Evolutionary conservation across 1,284 basidiomycete genomes (phyloP).

Genomic region (Apiotrichum sp.): DNA sequence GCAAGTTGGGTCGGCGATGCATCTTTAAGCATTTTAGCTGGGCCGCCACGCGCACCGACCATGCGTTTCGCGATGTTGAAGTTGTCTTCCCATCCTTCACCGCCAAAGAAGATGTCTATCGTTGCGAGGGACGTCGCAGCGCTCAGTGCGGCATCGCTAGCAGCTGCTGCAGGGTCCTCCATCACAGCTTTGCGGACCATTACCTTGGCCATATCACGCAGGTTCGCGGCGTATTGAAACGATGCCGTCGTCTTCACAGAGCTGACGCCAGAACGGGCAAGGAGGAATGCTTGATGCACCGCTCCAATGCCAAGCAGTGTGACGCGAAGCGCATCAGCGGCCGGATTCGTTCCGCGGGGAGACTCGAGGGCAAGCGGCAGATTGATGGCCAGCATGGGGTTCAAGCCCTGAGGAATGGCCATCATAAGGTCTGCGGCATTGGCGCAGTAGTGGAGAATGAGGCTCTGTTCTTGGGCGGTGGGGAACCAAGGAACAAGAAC

Average conservation of each 20-base stretch:
- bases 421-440: conserved; percentile 48
- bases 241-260: conserved; percentile 34
- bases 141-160: conserved; percentile 48
- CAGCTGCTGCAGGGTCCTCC: conserved; percentile 18
- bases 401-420: conserved; percentile 47
- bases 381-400: conserved; percentile 49
- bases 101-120: conserved; percentile 52
- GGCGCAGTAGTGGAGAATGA: conserved; percentile 44
- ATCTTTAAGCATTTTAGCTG: conserved; percentile 39
- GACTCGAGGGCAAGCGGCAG: conserved; percentile 46
- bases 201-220: conserved; percentile 35
- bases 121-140: conserved; percentile 48
- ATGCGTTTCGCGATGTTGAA: conserved; percentile 49
- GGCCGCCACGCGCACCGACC: conserved; percentile 48
- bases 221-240: conserved; percentile 32
- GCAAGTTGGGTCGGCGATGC: conserved; percentile 29
- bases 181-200: conserved; percentile 30
- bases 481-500: conserved; percentile 42
- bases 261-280: conserved; percentile 38
- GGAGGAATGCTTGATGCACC: conserved; percentile 48
- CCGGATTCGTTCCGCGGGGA: conserved; percentile 39
- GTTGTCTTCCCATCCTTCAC: conserved; percentile 49
- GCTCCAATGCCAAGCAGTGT: conserved; percentile 47
- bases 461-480: conserved; percentile 41
- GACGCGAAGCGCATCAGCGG: conserved; percentile 46